Evolutionary conservation across 192 early-diverging fungal genomes (phyloP), one percentile per base, ranked within the genome.

Genomic region (Diversispora eburnea): DNA sequence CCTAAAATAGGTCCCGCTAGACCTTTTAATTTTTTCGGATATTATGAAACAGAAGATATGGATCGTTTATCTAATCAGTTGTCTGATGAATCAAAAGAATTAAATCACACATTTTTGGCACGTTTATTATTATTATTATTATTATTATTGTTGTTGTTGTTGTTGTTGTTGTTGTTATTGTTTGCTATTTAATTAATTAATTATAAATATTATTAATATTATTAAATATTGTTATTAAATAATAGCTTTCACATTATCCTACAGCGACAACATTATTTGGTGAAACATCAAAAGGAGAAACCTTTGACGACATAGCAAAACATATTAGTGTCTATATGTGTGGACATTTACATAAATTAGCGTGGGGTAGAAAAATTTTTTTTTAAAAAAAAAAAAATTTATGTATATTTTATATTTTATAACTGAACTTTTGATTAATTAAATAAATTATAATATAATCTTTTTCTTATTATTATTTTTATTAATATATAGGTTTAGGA

Each of bases 11-110:
- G 93, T 25, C 86, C 90, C 63, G 82, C 88, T 22, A 76, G 92
- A 33, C 95, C 95, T 20, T 84, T 95, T 75, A 97, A 97, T 69
- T 97, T 97, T 76, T 97, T 95, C 75, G 93, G 95, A 5, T 89
- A 91, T 74, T 78, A 94, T 67, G 91, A 92, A 56, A 83, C 83
- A 3, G 67, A 76, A 33, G 91, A 86, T 51, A 92, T 97, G 92
- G 84, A 92, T 79, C 74, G 78, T 19, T 77, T 97, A 5, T 89
- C 86, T 33, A 43, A 74, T 3, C 79, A 83, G 15, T 70, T 96
- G 41, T 70, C 77, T 8, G 49, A 74, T 2, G 77, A 79, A 20
- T 66, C 76, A 41, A 52, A 51, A 17, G 73, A 77, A n/a, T 66
- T 45, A 4, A 88, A 87, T 47, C 89, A 90, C 63, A 91, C 87